Conservation (phyloP, 495 filamentous ascomycete genomes). For the Aspergillus avenaceus region DNA sequence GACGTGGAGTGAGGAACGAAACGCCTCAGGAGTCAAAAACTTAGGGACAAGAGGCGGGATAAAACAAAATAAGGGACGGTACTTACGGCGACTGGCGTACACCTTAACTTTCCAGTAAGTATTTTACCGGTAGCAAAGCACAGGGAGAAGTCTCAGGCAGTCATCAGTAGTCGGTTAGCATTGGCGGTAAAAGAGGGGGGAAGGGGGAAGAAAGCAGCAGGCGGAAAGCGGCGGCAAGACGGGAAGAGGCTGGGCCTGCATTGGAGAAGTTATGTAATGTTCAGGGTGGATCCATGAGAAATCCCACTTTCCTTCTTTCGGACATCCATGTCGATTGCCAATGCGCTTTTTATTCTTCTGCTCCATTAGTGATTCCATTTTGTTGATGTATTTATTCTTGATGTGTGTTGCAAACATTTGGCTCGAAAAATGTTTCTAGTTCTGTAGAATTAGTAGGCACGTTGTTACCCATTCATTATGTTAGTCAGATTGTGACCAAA, state of each 20-base stretch:
- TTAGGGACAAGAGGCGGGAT: conserved; percentile 8
- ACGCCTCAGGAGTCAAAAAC: conserved; percentile 8
- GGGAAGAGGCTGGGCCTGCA: background rate
- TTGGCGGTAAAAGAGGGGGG: conserved; percentile 17
- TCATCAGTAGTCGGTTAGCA: conserved; percentile 15
- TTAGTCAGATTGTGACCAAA: too few relatives aligned
- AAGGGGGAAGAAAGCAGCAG: conserved; percentile 12
- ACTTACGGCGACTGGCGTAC: conserved; percentile 16
- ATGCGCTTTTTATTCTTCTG: conserved; percentile 1
- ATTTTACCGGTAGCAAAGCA: conserved; percentile 21
- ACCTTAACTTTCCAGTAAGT: conserved; percentile 19
- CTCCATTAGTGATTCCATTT: conserved; percentile 7
- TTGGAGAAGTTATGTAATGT: conserved; percentile 6
- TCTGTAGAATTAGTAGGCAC: too few relatives aligned
- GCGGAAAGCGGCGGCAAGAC: conserved; percentile 10
- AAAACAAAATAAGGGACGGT: conserved; percentile 12
- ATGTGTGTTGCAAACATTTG: too few relatives aligned
- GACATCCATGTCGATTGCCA: conserved; percentile 7
- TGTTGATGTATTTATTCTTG: background rate
- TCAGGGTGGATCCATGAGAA: conserved; percentile 8
- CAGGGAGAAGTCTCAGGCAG: conserved; percentile 21
- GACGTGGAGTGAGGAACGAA: conserved; percentile 19
- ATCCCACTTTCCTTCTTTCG: conserved; percentile 9
- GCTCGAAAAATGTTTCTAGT: too few relatives aligned
- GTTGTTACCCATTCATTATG: too few relatives aligned